Evolutionary conservation across 2,329 filamentous ascomycete species (phyloP).

Genomic region (Pyrenochaeta sp.): DNA sequence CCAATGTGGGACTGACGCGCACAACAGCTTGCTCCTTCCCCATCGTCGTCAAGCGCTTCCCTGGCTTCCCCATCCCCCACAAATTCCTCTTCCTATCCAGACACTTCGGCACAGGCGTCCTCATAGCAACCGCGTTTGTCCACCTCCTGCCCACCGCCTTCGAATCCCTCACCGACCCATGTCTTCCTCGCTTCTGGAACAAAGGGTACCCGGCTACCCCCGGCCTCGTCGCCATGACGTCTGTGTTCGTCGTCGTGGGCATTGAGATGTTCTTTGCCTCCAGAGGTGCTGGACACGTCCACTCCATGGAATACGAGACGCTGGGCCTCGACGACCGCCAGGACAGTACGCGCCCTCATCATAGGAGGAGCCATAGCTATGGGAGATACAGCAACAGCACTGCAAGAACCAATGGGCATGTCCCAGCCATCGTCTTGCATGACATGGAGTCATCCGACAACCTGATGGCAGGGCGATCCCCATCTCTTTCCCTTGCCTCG

Average conservation of each 20-base stretch:
- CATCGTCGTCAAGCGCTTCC: constrained; percentile 51
- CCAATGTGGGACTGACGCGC: constrained; percentile 19
- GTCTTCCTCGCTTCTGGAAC: constrained; percentile 51
- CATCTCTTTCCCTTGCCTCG: constrained; percentile 37
- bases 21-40: constrained; percentile 52
- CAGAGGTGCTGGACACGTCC: constrained; percentile 67
- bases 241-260: constrained; percentile 72
- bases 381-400: constrained; percentile 37
- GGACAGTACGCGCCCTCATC: constrained; percentile 24
- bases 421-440: constrained; percentile 43
- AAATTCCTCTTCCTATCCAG: constrained; percentile 51
- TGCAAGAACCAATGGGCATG: constrained; percentile 27
- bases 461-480: constrained; percentile 45
- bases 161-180: constrained; percentile 51
- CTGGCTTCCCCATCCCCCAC: constrained; percentile 48
- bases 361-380: constrained; percentile 45
- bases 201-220: constrained; percentile 51
- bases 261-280: constrained; percentile 91
- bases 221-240: constrained; percentile 50
- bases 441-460: constrained; percentile 43
- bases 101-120: constrained; percentile 52
- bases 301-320: constrained; percentile 62
- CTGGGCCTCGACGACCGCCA: constrained; percentile 35
- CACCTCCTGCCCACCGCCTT: constrained; percentile 53
- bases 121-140: constrained; percentile 53